Evolutionary conservation across 2,329 filamentous ascomycete species (phyloP).

Genomic region (Ophiostoma tasmaniense): DNA sequence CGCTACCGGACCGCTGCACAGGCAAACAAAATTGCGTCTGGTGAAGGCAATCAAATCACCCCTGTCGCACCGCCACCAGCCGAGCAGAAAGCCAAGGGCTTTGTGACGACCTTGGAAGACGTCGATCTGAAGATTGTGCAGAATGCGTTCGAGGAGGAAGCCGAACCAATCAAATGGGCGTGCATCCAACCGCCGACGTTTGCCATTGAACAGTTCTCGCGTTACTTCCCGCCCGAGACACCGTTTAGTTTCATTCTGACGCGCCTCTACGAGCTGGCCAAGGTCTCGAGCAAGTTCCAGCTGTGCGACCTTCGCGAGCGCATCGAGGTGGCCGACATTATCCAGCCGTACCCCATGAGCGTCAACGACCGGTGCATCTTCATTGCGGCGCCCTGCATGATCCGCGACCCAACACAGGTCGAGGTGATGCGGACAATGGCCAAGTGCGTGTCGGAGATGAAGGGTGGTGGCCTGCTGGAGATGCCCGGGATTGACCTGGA

Average conservation of each 20-base stretch:
- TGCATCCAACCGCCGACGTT: constrained; percentile 64
- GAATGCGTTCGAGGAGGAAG: constrained; percentile 53
- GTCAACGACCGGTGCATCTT: constrained; percentile 69
- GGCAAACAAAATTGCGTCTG: not conserved
- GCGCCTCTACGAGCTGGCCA: constrained; percentile 61
- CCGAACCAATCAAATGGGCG: constrained; percentile 59
- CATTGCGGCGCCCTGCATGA: constrained; percentile 57
- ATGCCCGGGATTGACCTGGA: constrained; percentile 64
- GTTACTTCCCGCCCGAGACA: constrained; percentile 71
- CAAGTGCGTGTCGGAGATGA: constrained; percentile 57
- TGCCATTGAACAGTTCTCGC: constrained; percentile 66
- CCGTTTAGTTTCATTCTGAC: constrained; percentile 77
- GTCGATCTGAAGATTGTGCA: constrained; percentile 58
- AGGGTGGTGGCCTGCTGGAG: constrained; percentile 60
- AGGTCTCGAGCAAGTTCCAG: constrained; percentile 57
- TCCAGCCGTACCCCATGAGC: constrained; percentile 63
- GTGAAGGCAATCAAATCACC: not conserved
- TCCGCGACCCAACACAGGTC: constrained; percentile 41
- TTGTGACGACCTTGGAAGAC: constrained; percentile 69
- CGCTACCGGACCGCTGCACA: constrained; percentile 64
- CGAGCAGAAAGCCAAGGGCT: constrained; percentile 37
- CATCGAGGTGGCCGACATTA: constrained; percentile 60
- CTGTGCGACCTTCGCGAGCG: constrained; percentile 57
- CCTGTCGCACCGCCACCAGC: not conserved
- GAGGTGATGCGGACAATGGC: constrained; percentile 57